These are phyloP conservation scores for Chionographis japonica DNA, from an alignment of 106 monocot species.

Conservation along the genomic window DNA sequence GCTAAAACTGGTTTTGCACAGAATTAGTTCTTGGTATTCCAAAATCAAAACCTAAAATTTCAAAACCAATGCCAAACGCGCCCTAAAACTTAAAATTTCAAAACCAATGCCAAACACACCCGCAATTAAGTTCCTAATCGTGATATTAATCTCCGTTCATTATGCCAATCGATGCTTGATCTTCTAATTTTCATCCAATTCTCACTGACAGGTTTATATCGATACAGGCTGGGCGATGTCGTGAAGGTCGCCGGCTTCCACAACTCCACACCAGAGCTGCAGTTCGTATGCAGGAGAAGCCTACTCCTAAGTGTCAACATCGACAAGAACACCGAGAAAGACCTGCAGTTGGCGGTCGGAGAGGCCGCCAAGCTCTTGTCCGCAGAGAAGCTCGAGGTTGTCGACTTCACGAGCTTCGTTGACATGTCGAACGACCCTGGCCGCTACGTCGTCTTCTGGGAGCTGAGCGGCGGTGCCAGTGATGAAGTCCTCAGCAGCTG, in stretches of 20 bases:
- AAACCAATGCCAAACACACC: too few species aligned
- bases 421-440: slow-evolving; percentile 61
- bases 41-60: too few species aligned
- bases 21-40: too few species aligned
- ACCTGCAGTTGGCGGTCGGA: slow-evolving; percentile 65
- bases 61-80: too few species aligned
- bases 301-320: slow-evolving; percentile 72
- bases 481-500: slow-evolving; percentile 56
- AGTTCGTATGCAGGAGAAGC: slow-evolving; percentile 65
- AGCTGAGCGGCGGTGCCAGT: slow-evolving; percentile 47
- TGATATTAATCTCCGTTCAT: too few species aligned
- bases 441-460: slow-evolving; percentile 89
- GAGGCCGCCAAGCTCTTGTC: slow-evolving; percentile 53
- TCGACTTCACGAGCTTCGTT: slow-evolving; percentile 76
- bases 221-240: slow-evolving; percentile 73
- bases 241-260: slow-evolving; percentile 65
- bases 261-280: slow-evolving; percentile 70
- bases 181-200: background rate
- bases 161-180: too few species aligned
- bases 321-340: slow-evolving; percentile 96
- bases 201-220: slow-evolving; percentile 58
- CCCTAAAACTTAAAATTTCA: too few species aligned
- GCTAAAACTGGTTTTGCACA: too few species aligned
- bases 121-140: too few species aligned
- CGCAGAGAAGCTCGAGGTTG: slow-evolving; percentile 66